Base-by-base conservation (phyloP, 345 rosid genomes). In the Linum lewisii region DNA sequence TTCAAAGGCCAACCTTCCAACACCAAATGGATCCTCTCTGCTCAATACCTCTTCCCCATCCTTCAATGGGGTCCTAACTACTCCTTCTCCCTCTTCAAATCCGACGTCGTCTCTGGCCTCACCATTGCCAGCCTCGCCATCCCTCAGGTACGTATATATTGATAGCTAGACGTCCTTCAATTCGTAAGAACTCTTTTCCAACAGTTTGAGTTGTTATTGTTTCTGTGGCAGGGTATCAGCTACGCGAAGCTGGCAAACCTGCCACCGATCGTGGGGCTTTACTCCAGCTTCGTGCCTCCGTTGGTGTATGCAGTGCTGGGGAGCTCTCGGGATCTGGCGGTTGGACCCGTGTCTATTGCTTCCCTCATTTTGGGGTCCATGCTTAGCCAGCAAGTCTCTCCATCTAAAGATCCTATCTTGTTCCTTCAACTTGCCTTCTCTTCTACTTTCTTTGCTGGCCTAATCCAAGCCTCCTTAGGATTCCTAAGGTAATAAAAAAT, bases 71-170 rank as follows among this genome's bases (percentile, higher is more conserved):
- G 91, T 57, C 95, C 93, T 60, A 58, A 71, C 53, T 92, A 92
- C 71, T 82, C 55, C 71, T 60, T 92, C 76, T 60, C 49, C 2
- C 86, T 83, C 63, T 80, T 92, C 75, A 92, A 81, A 74, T 92
- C 98, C 7, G 98, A 92, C 71, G 54, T 86, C 62, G 73, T 92
- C 60, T 66, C 98, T 4, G 98, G 98, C 47, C 95, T 89, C 66
- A 89, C 99, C 68, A 93, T 93, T 76, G 97, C 99, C 32, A 93
- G 99, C 79, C 73, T 93, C 62, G 99, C 99, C 74, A 93, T 93
- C 75, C 99, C 97, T 47, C 98, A 90, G 94, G 96, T 84, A 15
- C n/a, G 4, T 7, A 38, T 7, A 38, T 9, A n/a, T n/a, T n/a
- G n/a, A n/a, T 26, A 26, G 32, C 32, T 26, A 26, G 3, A 26